A percentile compares a stretch with the other conserved stretches of the same genome.
Conservation (phyloP, 768 basidiomycete genomes). For the Trichaptum fuscoviolaceum region DNA sequence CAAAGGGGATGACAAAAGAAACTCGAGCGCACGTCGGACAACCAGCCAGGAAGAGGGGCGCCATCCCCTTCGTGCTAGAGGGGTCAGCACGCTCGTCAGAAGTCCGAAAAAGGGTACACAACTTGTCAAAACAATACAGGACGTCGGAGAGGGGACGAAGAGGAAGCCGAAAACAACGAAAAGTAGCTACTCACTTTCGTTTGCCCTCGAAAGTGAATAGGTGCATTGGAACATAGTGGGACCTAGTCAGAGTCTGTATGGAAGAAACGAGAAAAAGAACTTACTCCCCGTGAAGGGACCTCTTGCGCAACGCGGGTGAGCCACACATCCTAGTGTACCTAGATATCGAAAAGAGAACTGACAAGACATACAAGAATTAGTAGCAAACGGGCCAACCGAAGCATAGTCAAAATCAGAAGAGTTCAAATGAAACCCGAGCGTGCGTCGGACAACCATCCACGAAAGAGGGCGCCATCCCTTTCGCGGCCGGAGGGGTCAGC, state of each 20-base stretch:
- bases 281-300: background rate
- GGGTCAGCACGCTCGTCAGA: background rate
- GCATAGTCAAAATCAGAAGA: background rate
- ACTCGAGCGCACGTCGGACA: background rate
- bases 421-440: background rate
- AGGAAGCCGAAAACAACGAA: too few species aligned
- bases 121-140: background rate
- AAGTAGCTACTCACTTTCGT: too few species aligned
- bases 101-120: background rate
- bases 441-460: background rate
- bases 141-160: background rate
- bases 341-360: too few species aligned
- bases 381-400: background rate
- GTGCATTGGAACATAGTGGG: too few species aligned
- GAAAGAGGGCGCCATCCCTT: background rate
- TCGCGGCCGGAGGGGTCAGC: background rate
- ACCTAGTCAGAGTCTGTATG: too few species aligned
- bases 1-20: background rate
- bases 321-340: background rate
- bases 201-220: too few species aligned
- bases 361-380: background rate
- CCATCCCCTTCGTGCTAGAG: background rate
- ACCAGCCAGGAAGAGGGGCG: background rate
- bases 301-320: background rate
- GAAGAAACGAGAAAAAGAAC: background rate